phyloP scores from a whole-genome alignment of 176 grass and related monocot genomes.

The Musa troglodytarum region DNA sequence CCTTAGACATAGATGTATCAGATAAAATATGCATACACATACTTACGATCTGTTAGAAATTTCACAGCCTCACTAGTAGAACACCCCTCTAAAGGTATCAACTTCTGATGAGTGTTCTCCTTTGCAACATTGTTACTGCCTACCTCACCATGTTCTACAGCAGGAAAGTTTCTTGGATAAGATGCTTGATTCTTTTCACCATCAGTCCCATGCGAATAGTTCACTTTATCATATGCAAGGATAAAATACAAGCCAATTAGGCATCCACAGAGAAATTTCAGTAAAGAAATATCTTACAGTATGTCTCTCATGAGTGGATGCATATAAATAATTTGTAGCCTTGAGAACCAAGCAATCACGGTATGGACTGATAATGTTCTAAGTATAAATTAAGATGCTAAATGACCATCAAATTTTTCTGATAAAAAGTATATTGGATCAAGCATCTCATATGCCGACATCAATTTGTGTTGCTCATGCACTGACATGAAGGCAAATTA shows the following conservation, averaged over 20 bases:
- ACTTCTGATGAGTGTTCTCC: constrained; percentile 32
- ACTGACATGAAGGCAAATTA: neutral
- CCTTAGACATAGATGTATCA: too few species aligned
- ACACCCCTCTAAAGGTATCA: constrained; percentile 54
- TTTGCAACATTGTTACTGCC: constrained; percentile 35
- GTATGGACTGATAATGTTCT: too few species aligned
- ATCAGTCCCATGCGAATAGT: constrained; percentile 38
- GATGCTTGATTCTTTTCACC: constrained; percentile 44
- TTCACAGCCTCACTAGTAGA: constrained; percentile 46
- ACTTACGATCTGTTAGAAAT: constrained; percentile 50
- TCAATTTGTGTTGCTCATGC: neutral
- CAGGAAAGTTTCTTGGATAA: constrained; percentile 47
- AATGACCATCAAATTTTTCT: neutral
- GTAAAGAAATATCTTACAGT: too few species aligned
- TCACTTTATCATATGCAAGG: constrained; percentile 37
- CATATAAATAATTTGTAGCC: too few species aligned
- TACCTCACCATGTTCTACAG: constrained; percentile 36
- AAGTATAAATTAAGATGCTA: neutral
- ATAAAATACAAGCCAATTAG: neutral
- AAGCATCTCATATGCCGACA: neutral
- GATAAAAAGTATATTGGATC: neutral
- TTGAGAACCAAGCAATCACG: too few species aligned
- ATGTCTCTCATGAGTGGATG: too few species aligned
- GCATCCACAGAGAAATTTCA: neutral
- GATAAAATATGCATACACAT: neutral